Evolutionary conservation across 2,329 filamentous ascomycete species (phyloP), one percentile per base, ranked within the genome.

Genomic region (Chaetomium strumarium): DNA sequence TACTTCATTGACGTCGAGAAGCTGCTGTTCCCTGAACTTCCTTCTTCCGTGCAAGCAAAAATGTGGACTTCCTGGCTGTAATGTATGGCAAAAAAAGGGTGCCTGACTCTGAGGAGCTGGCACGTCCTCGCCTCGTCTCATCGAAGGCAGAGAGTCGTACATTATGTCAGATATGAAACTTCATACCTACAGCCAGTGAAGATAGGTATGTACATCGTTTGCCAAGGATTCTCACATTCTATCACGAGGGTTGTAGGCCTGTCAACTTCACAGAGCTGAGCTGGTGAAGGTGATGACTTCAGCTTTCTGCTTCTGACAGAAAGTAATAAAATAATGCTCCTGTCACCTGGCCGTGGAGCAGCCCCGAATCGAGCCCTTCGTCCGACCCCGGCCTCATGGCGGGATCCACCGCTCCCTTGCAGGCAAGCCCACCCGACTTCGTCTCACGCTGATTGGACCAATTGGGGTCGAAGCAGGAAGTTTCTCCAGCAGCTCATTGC

Each of bases 351-450:
- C 31, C 42, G 49, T 52, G 46, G 42, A 41, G 41, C 45, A 16
- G 44, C 34, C 53, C 56, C 50, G 38, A 58, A 51, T 58, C 53
- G 55, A 60, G 54, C 54, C 58, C 49, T 58, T 60, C 52, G 51
- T 31, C 58, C 58, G 58, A 58, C 54, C 58, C 58, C 56, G 45
- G 56, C 38, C 40, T 36, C 42, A 43, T 43, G 17, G 16, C 44
- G 41, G 37, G 45, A 49, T 37, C 49, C 49, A 49, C 40, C 40
- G 38, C 45, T 36, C 45, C 41, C 34, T 37, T 37, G 34, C 34
- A 37, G 33, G 8, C 34, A 37, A 8, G 9, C 39, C 17, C 39
- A 47, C n/a, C n/a, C n/a, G n/a, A n/a, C 36, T 41, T 43, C 16
- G 37, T 41, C 16, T 5, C 33, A 13, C 34, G 33, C 20, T 54